Conservation (phyloP, 768 basidiomycete species). For the Russula foetens region DNA sequence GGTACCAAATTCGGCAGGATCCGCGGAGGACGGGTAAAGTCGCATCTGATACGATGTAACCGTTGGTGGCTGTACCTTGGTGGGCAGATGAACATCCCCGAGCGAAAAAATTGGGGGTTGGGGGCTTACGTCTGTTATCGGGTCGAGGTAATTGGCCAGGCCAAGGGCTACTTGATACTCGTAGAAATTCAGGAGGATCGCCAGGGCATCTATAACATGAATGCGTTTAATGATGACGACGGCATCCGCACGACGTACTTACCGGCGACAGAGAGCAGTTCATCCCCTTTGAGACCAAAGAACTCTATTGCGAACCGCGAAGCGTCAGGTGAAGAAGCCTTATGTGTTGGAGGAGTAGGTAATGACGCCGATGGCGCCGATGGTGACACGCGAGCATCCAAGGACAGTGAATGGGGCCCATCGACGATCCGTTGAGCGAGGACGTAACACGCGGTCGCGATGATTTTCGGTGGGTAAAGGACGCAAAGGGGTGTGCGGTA, state of each 20-base stretch:
- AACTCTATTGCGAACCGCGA: slow-evolving; percentile 60
- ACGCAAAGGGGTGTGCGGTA: slow-evolving; percentile 76
- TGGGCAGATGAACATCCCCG: not conserved
- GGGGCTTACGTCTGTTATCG: slow-evolving; percentile 9
- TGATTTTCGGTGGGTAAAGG: slow-evolving; percentile 57
- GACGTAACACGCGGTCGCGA: slow-evolving; percentile 71
- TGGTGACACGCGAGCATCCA: slow-evolving; percentile 66
- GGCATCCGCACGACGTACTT: slow-evolving; percentile 9
- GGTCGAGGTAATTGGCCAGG: slow-evolving; percentile 16
- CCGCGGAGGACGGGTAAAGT: slow-evolving; percentile 12
- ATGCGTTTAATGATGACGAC: not conserved
- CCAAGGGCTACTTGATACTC: slow-evolving; percentile 14
- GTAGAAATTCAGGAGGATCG: slow-evolving; percentile 19
- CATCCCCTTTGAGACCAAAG: slow-evolving; percentile 52
- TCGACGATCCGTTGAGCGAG: slow-evolving; percentile 66
- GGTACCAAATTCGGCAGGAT: not conserved
- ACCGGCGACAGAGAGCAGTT: slow-evolving; percentile 58
- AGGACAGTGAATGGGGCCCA: slow-evolving; percentile 63
- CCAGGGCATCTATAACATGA: slow-evolving; percentile 10
- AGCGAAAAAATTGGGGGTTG: not conserved
- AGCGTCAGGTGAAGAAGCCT: slow-evolving; percentile 62
- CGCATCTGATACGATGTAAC: slow-evolving; percentile 14
- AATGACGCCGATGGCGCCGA: slow-evolving; percentile 67
- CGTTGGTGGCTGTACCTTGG: slow-evolving; percentile 16
- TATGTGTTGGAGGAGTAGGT: slow-evolving; percentile 74